A percentile compares a stretch with the other conserved stretches of the same genome.
Evolutionary conservation across 192 early-diverging fungal species (phyloP).

Genomic region (Entomortierella parvispora): DNA sequence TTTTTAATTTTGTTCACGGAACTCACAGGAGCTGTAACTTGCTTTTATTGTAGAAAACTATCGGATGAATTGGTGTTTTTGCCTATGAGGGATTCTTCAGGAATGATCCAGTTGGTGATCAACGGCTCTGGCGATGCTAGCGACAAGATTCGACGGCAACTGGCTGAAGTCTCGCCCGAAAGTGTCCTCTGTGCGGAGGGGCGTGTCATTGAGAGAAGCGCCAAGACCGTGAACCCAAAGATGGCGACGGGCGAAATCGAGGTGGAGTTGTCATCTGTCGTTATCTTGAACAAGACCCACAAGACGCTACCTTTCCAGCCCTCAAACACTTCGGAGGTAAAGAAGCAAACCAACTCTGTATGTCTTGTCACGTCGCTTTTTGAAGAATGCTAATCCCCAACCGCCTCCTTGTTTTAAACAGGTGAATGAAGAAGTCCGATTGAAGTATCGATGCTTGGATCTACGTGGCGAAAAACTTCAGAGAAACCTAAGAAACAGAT

Average conservation of each 20-base stretch:
- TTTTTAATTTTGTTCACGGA: not conserved
- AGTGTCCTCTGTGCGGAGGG: slow-evolving; percentile 79
- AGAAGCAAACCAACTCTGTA: too few species aligned
- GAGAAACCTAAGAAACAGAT: slow-evolving; percentile 76
- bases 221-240: slow-evolving; percentile 55
- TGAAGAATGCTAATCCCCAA: slow-evolving; percentile 17
- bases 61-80: slow-evolving; percentile 81
- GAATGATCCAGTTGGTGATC: slow-evolving; percentile 79
- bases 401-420: slow-evolving; percentile 36
- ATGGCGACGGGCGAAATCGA: slow-evolving; percentile 76
- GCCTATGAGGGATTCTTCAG: slow-evolving; percentile 80
- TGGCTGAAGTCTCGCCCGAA: slow-evolving; percentile 72
- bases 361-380: not conserved
- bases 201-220: slow-evolving; percentile 65
- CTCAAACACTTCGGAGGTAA: slow-evolving; percentile 59
- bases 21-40: too few species aligned
- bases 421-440: slow-evolving; percentile 81
- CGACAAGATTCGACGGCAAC: slow-evolving; percentile 31
- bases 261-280: slow-evolving; percentile 65
- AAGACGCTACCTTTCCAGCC: slow-evolving; percentile 71
- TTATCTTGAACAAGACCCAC: slow-evolving; percentile 76
- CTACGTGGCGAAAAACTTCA: slow-evolving; percentile 82
- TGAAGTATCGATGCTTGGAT: slow-evolving; percentile 83
- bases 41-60: slow-evolving; percentile 57
- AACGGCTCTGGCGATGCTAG: slow-evolving; percentile 28